Percentiles rank a stretch among this genome's conserved stretches.
Evolutionary conservation across 805 yeast genomes (phyloP).

Genomic region (Pichia manshurica): DNA sequence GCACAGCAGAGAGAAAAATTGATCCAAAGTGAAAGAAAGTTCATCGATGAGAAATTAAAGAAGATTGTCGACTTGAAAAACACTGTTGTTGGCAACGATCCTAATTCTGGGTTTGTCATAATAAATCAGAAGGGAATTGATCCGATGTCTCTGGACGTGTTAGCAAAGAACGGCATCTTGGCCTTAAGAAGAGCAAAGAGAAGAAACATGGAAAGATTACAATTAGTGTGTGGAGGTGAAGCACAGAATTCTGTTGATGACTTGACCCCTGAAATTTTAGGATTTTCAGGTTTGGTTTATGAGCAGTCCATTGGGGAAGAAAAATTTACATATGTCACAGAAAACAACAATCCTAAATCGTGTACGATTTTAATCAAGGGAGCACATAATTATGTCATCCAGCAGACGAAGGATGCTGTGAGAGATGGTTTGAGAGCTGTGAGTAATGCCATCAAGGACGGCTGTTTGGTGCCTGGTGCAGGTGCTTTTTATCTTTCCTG

Average conservation of each 20-base stretch:
- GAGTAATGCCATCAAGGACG: slow-evolving; percentile 82
- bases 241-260: slow-evolving; percentile 98
- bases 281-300: slow-evolving; percentile 84
- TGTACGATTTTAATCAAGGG: slow-evolving; percentile 92
- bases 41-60: slow-evolving; percentile 87
- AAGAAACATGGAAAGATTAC: slow-evolving; percentile 98
- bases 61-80: slow-evolving; percentile 92
- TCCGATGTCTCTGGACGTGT: slow-evolving; percentile 92
- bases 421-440: slow-evolving; percentile 96
- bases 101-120: slow-evolving; percentile 78
- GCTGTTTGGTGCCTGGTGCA: slow-evolving; percentile 88
- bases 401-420: slow-evolving; percentile 93
- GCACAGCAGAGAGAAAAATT: slow-evolving; percentile 96
- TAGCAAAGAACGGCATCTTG: slow-evolving; percentile 87
- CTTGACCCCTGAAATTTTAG: slow-evolving; percentile 69
- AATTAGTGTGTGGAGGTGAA: slow-evolving; percentile 92
- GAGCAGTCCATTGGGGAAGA: slow-evolving; percentile 96
- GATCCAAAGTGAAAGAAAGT: slow-evolving; percentile 87
- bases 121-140: slow-evolving; percentile 98
- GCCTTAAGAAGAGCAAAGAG: slow-evolving; percentile 98
- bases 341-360: slow-evolving; percentile 80
- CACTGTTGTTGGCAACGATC: slow-evolving; percentile 75
- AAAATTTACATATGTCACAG: slow-evolving; percentile 92
- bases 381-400: slow-evolving; percentile 80
- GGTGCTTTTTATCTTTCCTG: slow-evolving; percentile 92